Evolutionary conservation across 2,329 filamentous ascomycete species (phyloP), one percentile per base, ranked within the genome.

Genomic region (Alternaria sp.): DNA sequence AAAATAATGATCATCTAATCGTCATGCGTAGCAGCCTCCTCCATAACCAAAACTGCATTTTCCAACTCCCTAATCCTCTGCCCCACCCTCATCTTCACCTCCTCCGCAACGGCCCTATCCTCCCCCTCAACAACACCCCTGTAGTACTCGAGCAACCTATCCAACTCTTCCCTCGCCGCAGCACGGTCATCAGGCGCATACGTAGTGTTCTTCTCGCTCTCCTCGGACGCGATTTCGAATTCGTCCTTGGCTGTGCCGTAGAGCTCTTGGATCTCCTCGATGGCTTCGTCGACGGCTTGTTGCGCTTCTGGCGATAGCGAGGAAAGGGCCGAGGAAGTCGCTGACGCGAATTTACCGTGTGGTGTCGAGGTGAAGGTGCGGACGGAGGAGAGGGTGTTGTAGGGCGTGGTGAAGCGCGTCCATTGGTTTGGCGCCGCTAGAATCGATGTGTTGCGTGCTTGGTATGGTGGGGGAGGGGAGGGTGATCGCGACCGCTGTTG

Each of bases 101-200:
- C 83, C 54, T 82, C 80, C 17, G 77, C 80, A 36, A 84, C 69
- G 33, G 78, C 77, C 13, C 69, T 64, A 66, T 80, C 76, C 28
- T 67, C 60, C 6, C 79, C 78, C 40, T 67, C 77, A 5, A 84
- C 62, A 1, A 81, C 76, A 17, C 71, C 72, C 34, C 75, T 73
- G 58, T 82, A 86, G 10, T 78, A 81, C 49, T 79, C 77, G 59
- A 84, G 75, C 53, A 86, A 74, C 61, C 76, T 79, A 39, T 79
- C 78, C 54, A 86, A 65, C 63, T 84, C 84, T 68, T 84, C 83
- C 10, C 81, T 69, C 31, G 84, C 83, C 24, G 83, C 83, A 17
- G 79, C 80, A 4, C 84, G 75, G 60, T 86, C 84, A 26, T 83
- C 83, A 17, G 80, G 77, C 2, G 84, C 84, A 71, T 86, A 86